A percentile compares a stretch with the other conserved stretches of the same genome.
These are phyloP conservation scores for Wallemia ichthyophaga DNA, from an alignment of 1,284 basidiomycete genomes.

Conservation along the genomic window DNA sequence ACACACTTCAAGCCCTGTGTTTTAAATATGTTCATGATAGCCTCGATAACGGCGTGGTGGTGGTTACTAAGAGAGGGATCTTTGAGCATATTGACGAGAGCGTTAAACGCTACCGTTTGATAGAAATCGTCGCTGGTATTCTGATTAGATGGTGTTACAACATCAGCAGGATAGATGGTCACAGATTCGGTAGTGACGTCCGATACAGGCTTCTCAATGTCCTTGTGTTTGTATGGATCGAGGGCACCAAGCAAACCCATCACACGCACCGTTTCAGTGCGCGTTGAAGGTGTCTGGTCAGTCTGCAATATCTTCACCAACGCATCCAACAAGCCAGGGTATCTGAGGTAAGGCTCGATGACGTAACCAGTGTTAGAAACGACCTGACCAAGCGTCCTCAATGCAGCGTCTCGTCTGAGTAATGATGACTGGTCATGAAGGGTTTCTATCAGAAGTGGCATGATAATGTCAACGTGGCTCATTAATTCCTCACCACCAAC, in stretches of 20 bases:
- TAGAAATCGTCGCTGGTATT: conserved; percentile 76
- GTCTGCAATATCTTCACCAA: conserved; percentile 62
- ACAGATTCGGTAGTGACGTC: conserved; percentile 27
- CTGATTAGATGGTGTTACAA: conserved; percentile 26
- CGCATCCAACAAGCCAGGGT: conserved; percentile 66
- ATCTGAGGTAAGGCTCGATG: conserved; percentile 61
- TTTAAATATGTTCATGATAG: conserved; percentile 98
- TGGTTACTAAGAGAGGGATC: conserved; percentile 59
- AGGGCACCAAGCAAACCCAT: conserved; percentile 91
- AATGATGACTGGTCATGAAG: conserved; percentile 55
- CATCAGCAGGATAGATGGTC: conserved; percentile 22
- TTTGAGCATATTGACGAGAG: conserved; percentile 60
- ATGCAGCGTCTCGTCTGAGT: conserved; percentile 64
- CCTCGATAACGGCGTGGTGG: conserved; percentile 73
- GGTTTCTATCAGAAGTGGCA: conserved; percentile 65
- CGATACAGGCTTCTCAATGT: conserved; percentile 40
- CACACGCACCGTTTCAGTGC: conserved; percentile 69
- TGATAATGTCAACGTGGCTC: conserved; percentile 52
- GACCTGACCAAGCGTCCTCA: conserved; percentile 77
- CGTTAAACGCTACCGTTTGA: conserved; percentile 79
- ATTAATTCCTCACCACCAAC: conserved; percentile 80
- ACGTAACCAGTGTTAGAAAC: conserved; percentile 91
- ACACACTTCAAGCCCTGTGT: conserved; percentile 93
- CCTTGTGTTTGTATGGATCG: conserved; percentile 84
- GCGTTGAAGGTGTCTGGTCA: conserved; percentile 42